Percentiles rank a stretch among this genome's conserved stretches.
Conservation (phyloP, 208 protist species). For the Leishmania arabica region DNA sequence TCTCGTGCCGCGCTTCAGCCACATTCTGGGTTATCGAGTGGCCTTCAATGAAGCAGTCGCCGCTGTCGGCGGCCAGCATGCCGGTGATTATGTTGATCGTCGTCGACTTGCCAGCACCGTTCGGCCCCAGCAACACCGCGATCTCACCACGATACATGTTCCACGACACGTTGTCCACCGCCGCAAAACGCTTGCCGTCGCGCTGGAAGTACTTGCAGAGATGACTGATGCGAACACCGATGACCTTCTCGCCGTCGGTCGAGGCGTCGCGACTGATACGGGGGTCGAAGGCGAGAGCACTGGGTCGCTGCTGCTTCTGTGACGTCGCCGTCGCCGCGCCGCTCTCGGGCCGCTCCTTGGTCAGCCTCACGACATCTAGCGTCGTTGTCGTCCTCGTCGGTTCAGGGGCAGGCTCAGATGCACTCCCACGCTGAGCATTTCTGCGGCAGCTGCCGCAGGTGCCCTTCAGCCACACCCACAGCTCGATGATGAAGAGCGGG, state of each 20-base stretch:
- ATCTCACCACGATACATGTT: conserved; percentile 52
- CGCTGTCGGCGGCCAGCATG: conserved; percentile 58
- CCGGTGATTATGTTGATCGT: conserved; percentile 83
- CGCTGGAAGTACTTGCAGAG: conserved; percentile 41
- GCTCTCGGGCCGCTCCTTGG: background rate
- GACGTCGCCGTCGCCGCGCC: conserved; percentile 1
- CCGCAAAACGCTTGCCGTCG: conserved; percentile 53
- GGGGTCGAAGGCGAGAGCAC: conserved; percentile 22
- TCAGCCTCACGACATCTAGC: background rate
- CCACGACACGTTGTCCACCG: conserved; percentile 69
- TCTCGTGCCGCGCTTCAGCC: conserved; percentile 52
- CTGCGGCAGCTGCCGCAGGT: background rate
- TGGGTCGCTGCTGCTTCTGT: background rate
- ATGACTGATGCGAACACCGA: conserved; percentile 39
- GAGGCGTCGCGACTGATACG: conserved; percentile 9
- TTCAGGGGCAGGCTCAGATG: conserved; percentile 16
- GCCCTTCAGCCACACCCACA: conserved; percentile 15
- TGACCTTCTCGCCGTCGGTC: conserved; percentile 31
- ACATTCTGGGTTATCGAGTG: conserved; percentile 57
- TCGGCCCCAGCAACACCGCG: conserved; percentile 76
- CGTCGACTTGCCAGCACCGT: conserved; percentile 86
- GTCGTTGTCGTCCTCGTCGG: conserved; percentile 5
- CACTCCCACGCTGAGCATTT: background rate
- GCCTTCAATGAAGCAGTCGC: conserved; percentile 74
- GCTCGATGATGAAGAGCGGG: conserved; percentile 55